Evolutionary conservation across 2,329 filamentous ascomycete genomes (phyloP).

Genomic region (Raffaelea arxii): DNA sequence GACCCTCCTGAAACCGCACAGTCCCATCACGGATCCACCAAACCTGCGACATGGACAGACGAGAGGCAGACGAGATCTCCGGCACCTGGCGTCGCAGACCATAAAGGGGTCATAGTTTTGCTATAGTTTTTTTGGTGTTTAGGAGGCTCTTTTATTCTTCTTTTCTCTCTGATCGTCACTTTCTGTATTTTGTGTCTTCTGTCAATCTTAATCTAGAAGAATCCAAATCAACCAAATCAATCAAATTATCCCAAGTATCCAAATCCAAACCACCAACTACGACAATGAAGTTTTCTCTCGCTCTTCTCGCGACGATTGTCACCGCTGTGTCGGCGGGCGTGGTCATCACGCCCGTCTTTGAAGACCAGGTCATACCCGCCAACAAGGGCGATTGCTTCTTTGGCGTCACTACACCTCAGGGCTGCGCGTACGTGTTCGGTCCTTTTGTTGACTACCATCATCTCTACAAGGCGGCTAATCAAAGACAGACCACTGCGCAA

Average conservation of each 20-base stretch:
- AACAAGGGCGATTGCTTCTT: slow-evolving; percentile 42
- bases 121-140: not conserved
- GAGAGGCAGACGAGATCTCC: not conserved
- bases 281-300: slow-evolving; percentile 30
- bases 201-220: not conserved
- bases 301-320: slow-evolving; percentile 32
- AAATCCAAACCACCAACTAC: not conserved
- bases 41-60: not conserved
- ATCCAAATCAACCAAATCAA: not conserved
- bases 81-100: not conserved
- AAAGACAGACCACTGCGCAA: too few relatives aligned
- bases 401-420: slow-evolving; percentile 44
- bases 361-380: slow-evolving; percentile 41
- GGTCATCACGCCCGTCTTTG: slow-evolving; percentile 43
- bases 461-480: too few relatives aligned
- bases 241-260: not conserved
- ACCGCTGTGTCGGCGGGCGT: slow-evolving; percentile 42
- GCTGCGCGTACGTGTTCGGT: slow-evolving; percentile 47
- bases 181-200: not conserved
- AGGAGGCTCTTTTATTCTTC: not conserved
- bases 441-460: not conserved
- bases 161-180: not conserved
- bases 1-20: not conserved
- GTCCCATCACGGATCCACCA: not conserved
- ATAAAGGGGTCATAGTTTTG: not conserved